Base-by-base conservation (phyloP, 805 yeast species). In the Kazachstania taianensis region DNA sequence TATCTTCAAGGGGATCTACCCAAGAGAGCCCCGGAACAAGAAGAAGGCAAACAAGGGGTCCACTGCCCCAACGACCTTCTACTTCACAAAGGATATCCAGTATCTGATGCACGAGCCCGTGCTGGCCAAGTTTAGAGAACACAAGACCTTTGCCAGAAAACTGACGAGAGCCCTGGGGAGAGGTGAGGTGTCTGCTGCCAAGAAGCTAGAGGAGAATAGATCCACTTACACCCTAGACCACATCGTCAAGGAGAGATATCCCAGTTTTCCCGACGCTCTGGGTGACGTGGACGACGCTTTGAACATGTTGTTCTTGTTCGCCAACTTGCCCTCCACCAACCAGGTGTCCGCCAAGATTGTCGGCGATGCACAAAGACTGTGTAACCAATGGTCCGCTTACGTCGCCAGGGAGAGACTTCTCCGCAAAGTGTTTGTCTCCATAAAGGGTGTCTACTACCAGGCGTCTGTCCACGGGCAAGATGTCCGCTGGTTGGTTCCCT, bases 21-120 rank as follows among this genome's bases (percentile, higher is more conserved):
- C 98, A 37, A 75, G 98, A 59, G 96, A 86, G 57, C 97, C 97
- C 32, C 70, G 87, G 50, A 85, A 84, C 63, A 92, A 87, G 67
- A 85, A 81, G 75, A 87, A 85, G 70, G 96, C 96, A 41, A 89
- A 86, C 63, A 92, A 85, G 63, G 97, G 98, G 16, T 82, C 95
- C n/a, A 84, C 96, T 6, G 94, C 94, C 18, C 94, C 94, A 32
- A 81, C 81, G 17, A 92, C 98, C 3, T 94, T 92, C 59, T 92
- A 92, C 65, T 89, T 86, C 59, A 61, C 80, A 44, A 92, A 86
- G 62, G 98, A 92, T 60, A 92, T 92, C 46, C 95, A 87, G 62
- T 92, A 89, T 60, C 67, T 92, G 49, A 65, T 85, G 67, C 98
- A 92, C 59, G 98, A 92, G 65, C 97, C 97, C 4, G 81, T 92